Percentiles rank a stretch among this genome's conserved stretches.
Evolutionary conservation across 495 filamentous ascomycete genomes (phyloP).

Genomic region (Cercophora scortea): DNA sequence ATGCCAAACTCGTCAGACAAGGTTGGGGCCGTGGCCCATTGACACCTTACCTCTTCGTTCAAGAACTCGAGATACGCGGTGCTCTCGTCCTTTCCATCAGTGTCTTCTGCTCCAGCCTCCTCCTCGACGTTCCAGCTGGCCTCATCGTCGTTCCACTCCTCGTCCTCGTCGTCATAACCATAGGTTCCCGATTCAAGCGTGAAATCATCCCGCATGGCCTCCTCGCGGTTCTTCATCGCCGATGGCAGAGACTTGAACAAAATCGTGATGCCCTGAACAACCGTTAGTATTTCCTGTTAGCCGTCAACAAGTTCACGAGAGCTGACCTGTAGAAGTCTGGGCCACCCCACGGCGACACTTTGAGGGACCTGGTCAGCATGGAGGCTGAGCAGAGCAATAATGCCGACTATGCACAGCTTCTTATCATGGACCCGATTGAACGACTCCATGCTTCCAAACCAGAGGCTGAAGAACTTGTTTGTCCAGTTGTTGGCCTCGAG

Average conservation of each 20-base stretch:
- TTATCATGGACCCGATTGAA: slow-evolving; percentile 96
- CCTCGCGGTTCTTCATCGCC: slow-evolving; percentile 84
- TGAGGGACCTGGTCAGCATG: slow-evolving; percentile 68
- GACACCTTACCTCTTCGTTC: slow-evolving; percentile 64
- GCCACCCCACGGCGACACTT: slow-evolving; percentile 94
- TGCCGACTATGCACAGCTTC: slow-evolving; percentile 92
- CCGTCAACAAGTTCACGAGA: neutral
- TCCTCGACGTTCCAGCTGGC: slow-evolving; percentile 46
- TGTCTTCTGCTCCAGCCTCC: slow-evolving; percentile 44
- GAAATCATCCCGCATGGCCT: slow-evolving; percentile 86
- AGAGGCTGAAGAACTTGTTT: slow-evolving; percentile 98
- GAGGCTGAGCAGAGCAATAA: slow-evolving; percentile 73
- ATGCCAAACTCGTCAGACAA: slow-evolving; percentile 1
- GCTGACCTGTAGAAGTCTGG: slow-evolving; percentile 64
- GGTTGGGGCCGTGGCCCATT: neutral
- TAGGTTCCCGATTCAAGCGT: slow-evolving; percentile 59
- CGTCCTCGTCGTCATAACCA: slow-evolving; percentile 69
- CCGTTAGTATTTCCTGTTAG: slow-evolving; percentile 1
- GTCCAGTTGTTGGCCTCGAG: slow-evolving; percentile 90
- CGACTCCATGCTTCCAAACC: slow-evolving; percentile 93
- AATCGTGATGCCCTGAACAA: slow-evolving; percentile 60
- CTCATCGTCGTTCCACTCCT: slow-evolving; percentile 69
- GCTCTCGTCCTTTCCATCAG: slow-evolving; percentile 78
- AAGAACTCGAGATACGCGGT: slow-evolving; percentile 93
- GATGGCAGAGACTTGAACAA: slow-evolving; percentile 87